phyloP scores from a whole-genome alignment of 2,329 filamentous ascomycete species.

The Pyrenophora tritici-repentis region DNA sequence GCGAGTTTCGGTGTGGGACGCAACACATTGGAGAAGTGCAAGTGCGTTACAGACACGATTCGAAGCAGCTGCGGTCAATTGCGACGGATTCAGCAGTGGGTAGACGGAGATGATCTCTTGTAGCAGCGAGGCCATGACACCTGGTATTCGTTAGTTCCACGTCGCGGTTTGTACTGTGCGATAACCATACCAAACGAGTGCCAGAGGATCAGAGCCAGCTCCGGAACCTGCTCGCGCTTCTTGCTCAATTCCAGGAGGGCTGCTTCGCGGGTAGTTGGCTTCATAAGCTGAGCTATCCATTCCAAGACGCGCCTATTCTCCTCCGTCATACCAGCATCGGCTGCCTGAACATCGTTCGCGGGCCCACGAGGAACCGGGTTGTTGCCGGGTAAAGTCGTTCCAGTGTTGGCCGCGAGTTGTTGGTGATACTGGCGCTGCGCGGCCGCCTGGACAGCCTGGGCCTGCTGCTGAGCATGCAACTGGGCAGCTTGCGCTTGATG shows the following conservation, averaged over 20 bases:
- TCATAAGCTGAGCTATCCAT: constrained; percentile 90
- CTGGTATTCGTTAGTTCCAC: constrained; percentile 53
- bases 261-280: constrained; percentile 83
- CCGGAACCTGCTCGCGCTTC: constrained; percentile 96
- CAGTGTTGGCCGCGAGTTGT: constrained; percentile 71
- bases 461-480: constrained; percentile 47
- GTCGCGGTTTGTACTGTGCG: too few species aligned
- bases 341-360: constrained; percentile 46
- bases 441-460: constrained; percentile 57
- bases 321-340: constrained; percentile 68
- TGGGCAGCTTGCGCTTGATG: constrained; percentile 52
- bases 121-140: constrained; percentile 95
- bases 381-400: constrained; percentile 51
- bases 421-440: constrained; percentile 66
- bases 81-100: constrained; percentile 91
- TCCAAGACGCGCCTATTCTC: constrained; percentile 91
- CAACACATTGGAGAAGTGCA: constrained; percentile 93
- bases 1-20: constrained; percentile 94
- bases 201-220: constrained; percentile 95
- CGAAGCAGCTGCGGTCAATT: constrained; percentile 94
- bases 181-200: constrained; percentile 82
- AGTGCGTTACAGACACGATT: constrained; percentile 98
- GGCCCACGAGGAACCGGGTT: constrained; percentile 44
- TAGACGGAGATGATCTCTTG: constrained; percentile 99
- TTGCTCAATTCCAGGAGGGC: constrained; percentile 96